Evolutionary conservation across 352 stramenopile genomes (phyloP).

Genomic region (Phytophthora niederhauseri): DNA sequence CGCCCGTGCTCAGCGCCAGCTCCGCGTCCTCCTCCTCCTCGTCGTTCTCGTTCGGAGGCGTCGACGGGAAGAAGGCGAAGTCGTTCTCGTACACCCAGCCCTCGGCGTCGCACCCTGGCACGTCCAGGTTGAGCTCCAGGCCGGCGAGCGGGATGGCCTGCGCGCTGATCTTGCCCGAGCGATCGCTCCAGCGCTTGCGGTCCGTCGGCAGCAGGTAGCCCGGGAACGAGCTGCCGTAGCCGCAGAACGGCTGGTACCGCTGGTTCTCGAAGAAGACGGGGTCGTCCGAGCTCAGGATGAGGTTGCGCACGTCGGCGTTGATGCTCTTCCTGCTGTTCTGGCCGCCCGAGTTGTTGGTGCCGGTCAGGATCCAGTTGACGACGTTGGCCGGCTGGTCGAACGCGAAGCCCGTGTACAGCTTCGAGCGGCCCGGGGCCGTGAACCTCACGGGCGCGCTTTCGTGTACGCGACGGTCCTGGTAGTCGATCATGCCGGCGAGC

Average conservation of each 20-base stretch:
- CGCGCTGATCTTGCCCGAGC: conserved; percentile 73
- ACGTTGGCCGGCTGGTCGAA: conserved; percentile 82
- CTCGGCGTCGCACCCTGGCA: conserved; percentile 68
- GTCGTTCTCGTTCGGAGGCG: conserved; percentile 35
- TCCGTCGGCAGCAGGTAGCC: conserved; percentile 83
- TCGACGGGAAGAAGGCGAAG: conserved; percentile 81
- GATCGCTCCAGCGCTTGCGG: conserved; percentile 84
- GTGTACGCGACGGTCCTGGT: conserved; percentile 69
- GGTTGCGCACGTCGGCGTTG: conserved; percentile 66
- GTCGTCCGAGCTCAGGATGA: conserved; percentile 73
- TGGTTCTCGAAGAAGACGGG: conserved; percentile 89
- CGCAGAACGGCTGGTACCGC: conserved; percentile 85
- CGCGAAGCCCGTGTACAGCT: conserved; percentile 82
- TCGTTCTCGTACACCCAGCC: conserved; percentile 89
- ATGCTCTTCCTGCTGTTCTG: conserved; percentile 58
- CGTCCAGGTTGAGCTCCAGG: conserved; percentile 68
- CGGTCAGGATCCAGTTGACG: conserved; percentile 76
- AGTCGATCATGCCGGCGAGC: conserved; percentile 79
- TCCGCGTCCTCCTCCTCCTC: conserved; percentile 36
- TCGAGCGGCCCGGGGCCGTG: conserved; percentile 41
- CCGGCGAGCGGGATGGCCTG: conserved; percentile 73
- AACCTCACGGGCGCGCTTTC: conserved; percentile 56
- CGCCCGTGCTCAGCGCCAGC: conserved; percentile 14
- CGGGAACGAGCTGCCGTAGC: conserved; percentile 83
- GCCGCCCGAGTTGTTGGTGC: conserved; percentile 42